A percentile compares a stretch with the other conserved stretches of the same genome.
Evolutionary conservation across 768 basidiomycete species (phyloP).

Genomic region (Pleurotus tuoliensis): DNA sequence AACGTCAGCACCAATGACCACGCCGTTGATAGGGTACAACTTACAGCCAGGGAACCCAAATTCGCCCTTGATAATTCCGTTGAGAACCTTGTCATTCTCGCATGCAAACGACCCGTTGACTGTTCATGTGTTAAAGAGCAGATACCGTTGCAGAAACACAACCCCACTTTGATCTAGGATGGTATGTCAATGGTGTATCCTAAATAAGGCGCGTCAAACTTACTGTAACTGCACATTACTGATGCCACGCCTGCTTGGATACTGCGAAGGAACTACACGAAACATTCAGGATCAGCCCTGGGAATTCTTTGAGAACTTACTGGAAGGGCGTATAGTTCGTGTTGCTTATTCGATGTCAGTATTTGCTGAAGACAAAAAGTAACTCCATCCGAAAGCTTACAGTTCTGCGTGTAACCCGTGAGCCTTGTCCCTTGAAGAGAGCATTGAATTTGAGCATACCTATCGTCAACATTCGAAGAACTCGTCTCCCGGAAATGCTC

Average conservation of each 20-base stretch:
- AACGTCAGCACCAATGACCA: constrained; percentile 4
- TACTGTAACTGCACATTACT: constrained; percentile 66
- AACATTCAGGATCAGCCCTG: background rate
- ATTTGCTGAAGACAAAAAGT: too few relatives aligned
- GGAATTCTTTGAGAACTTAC: constrained; percentile 18
- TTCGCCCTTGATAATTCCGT: constrained; percentile 61
- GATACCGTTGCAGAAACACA: too few relatives aligned
- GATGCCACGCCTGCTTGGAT: constrained; percentile 64
- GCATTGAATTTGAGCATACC: constrained; percentile 20
- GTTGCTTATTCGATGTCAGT: constrained; percentile 27
- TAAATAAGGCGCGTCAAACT: constrained; percentile 11
- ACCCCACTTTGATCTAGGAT: constrained; percentile 30
- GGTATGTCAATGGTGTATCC: background rate
- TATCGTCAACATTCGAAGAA: constrained; percentile 40
- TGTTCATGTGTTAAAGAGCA: constrained; percentile 1
- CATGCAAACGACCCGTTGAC: constrained; percentile 61
- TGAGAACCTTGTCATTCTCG: constrained; percentile 57
- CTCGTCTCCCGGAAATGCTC: constrained; percentile 42
- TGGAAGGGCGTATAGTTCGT: constrained; percentile 56
- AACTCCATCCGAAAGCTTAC: too few relatives aligned
- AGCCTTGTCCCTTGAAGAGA: too few relatives aligned
- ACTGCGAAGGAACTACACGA: constrained; percentile 43
- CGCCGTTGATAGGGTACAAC: constrained; percentile 13
- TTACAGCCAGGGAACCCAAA: constrained; percentile 64
- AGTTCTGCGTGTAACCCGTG: too few relatives aligned